Base-by-base conservation (phyloP, 495 filamentous ascomycete genomes). In the Echria macrotheca region DNA sequence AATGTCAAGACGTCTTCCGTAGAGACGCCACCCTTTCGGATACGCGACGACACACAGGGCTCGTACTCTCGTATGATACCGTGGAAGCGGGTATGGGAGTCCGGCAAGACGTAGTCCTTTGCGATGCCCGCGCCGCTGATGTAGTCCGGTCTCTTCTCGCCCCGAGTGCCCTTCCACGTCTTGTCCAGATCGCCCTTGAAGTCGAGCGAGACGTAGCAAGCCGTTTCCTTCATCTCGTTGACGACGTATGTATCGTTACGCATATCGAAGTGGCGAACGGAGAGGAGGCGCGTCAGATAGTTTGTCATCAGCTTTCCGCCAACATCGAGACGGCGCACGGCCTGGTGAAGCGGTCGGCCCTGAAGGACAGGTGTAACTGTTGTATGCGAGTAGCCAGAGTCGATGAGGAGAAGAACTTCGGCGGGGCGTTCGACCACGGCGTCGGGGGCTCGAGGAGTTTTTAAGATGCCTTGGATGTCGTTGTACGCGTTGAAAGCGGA, bases 281-380 rank as follows among this genome's bases (percentile, higher is more conserved):
- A 96, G 17, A 96, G 80, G 21, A 95, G 74, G 44, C 93, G 84
- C 53, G 94, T 91, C 18, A 99, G 77, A 58, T 90, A 85, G 65
- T 96, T 97, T n/a, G 93, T 96, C 47, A 99, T 70, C 25, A 93
- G 77, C 63, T 94, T 96, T 9, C 93, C 93, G 18, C 93, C 93
- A 21, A 99, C 71, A 50, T 96, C 89, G 31, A 99, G 81, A 41
- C 93, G 78, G 12, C 94, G 85, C 47, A 96, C 80, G 10, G 82
- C 87, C 19, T 81, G 70, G 55, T 97, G 89, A 17, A 96, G 68
- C 11, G 91, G 82, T 26, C 79, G 80, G 12, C 90, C 91, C 36
- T 81, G 79, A 59, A 94, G 80, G 18, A 96, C 73, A 1, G 93
- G 94, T 0, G 88, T 87, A 29, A 96, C 75, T n/a, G 86, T 94